Conservation (phyloP, 2,329 filamentous ascomycete species). For the Graphilbum fragrans region DNA sequence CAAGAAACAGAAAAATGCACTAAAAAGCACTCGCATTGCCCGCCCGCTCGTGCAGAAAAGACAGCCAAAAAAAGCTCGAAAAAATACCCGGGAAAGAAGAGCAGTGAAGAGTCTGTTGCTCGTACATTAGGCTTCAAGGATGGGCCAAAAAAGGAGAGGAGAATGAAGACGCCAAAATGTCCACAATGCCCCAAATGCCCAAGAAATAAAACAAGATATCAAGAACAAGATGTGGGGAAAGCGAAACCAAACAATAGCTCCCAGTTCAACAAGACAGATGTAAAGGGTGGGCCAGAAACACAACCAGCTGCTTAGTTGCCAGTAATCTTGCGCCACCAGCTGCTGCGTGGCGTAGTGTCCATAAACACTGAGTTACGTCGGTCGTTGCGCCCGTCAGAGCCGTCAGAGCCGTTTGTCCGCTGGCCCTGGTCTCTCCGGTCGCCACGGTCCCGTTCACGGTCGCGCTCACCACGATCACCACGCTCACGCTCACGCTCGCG, state of each 20-base stretch:
- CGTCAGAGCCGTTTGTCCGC: slow-evolving; percentile 14
- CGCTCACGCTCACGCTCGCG: slow-evolving; percentile 15
- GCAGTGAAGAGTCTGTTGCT: too few relatives aligned
- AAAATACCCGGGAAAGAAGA: background rate
- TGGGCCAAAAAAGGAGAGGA: background rate
- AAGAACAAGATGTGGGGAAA: too few relatives aligned
- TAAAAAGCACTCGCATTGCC: too few relatives aligned
- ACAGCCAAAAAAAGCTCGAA: background rate
- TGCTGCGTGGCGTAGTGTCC: slow-evolving; percentile 37
- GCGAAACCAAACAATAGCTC: background rate
- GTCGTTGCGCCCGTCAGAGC: slow-evolving; percentile 23
- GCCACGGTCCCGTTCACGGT: slow-evolving; percentile 16
- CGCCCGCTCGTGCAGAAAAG: background rate
- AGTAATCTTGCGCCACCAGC: slow-evolving; percentile 48
- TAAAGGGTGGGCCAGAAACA: background rate
- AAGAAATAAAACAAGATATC: too few relatives aligned
- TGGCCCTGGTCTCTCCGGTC: slow-evolving; percentile 5
- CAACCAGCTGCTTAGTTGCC: slow-evolving; percentile 8
- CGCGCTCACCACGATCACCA: slow-evolving; percentile 15
- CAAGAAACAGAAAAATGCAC: too few relatives aligned
- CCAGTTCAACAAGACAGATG: background rate
- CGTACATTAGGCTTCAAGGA: too few relatives aligned
- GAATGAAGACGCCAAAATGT: too few relatives aligned
- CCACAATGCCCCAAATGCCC: too few relatives aligned
- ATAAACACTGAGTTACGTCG: slow-evolving; percentile 28